Evolutionary conservation across 2,329 filamentous ascomycete genomes (phyloP), one percentile per base, ranked within the genome.

Genomic region (Talaromyces sp.): DNA sequence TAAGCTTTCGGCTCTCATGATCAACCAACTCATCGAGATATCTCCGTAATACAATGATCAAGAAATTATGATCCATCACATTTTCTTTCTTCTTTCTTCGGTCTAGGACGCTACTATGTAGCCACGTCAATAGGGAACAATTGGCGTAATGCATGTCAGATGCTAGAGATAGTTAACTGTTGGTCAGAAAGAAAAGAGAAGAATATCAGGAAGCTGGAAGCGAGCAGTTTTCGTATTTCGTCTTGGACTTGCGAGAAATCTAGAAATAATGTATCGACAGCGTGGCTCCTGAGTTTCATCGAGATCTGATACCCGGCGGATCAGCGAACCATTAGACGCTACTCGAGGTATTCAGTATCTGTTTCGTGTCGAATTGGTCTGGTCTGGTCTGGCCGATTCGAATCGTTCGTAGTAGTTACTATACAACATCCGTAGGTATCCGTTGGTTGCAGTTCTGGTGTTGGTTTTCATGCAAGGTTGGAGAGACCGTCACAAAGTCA

Each of bases 401-500:
- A 48, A 28, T 15, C 11, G 28, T 5, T 31, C 28, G 15, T 45
- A 45, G 41, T n/a, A 28, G 41, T 31, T 31, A 31, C 41, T 46
- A 25, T 11, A 19, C 25, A 19, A 21, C 22, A 15, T 48, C 45
- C 45, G 28, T 35, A 21, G 45, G n/a, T 21, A 21, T 48, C 45
- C 45, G 45, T 48, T 48, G 45, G 45, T n/a, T 35, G 25, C 28
- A 48, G 45, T n/a, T 10, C 17, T 13, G 10, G 13, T 19, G 48
- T 52, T 52, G 48, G 45, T 22, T 52, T n/a, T 39, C 48, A 52
- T 52, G 48, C 48, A 52, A 39, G 48, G 35, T 28, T 37, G n/a
- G 48, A 25, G 21, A 52, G 35, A 52, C 10, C 39, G 35, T 52
- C 48, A 52, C 48, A 52, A 36, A 52, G 35, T 37, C 48, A 51